These are phyloP conservation scores for Eucalyptus leucophloia DNA, from an alignment of 345 rosid genomes.

Conservation along the genomic window DNA sequence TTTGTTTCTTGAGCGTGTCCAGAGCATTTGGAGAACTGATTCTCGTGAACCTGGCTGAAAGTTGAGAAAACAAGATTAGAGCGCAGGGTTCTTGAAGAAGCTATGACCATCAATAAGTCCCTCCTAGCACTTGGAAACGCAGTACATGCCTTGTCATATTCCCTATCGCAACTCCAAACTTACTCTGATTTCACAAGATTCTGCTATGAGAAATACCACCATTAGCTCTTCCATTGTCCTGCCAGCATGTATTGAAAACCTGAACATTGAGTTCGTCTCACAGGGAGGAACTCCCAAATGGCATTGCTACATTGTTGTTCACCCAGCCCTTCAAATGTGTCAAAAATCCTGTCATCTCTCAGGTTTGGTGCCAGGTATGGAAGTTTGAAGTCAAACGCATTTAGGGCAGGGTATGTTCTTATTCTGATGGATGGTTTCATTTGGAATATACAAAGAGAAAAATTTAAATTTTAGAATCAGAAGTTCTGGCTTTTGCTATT, in stretches of 20 bases:
- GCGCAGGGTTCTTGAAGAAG: slow-evolving; percentile 86
- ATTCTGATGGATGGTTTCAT: not conserved
- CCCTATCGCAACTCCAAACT: slow-evolving; percentile 90
- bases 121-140: slow-evolving; percentile 82
- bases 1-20: slow-evolving; percentile 10
- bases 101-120: slow-evolving; percentile 79
- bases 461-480: not conserved
- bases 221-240: not conserved
- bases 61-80: slow-evolving; percentile 92
- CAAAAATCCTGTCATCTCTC: slow-evolving; percentile 79
- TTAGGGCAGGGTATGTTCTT: not conserved
- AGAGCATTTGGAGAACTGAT: slow-evolving; percentile 54
- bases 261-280: not conserved
- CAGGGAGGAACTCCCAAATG: slow-evolving; percentile 71
- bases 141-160: slow-evolving; percentile 65
- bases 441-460: not conserved
- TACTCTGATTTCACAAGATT: slow-evolving; percentile 68
- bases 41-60: slow-evolving; percentile 84
- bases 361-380: slow-evolving; percentile 75
- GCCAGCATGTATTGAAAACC: not conserved
- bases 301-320: slow-evolving; percentile 84
- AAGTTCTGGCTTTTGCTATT: not conserved
- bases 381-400: not conserved
- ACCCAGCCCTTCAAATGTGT: slow-evolving; percentile 62
- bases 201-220: slow-evolving; percentile 41